Conservation (phyloP, 2,329 filamentous ascomycete species). For the Aspergillus bombycis region DNA sequence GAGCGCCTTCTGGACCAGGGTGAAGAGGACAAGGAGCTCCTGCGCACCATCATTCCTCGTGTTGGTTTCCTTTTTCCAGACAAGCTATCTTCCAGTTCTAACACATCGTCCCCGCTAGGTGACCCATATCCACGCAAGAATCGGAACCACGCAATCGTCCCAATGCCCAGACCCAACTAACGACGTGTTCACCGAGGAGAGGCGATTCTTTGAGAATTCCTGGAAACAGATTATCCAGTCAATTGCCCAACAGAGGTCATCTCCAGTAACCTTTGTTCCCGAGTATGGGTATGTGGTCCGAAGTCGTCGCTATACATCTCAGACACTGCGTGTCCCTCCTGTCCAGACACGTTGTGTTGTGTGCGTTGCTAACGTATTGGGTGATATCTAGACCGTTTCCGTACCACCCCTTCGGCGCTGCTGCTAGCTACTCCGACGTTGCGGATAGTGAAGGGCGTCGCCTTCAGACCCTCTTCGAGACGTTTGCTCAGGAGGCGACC, state of each 20-base stretch:
- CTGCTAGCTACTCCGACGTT: slow-evolving; percentile 19
- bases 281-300: slow-evolving; percentile 16
- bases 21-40: slow-evolving; percentile 22
- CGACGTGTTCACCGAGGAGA: slow-evolving; percentile 31
- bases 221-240: slow-evolving; percentile 22
- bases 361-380: background rate
- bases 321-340: background rate
- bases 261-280: slow-evolving; percentile 15
- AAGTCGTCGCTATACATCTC: background rate
- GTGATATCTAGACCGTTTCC: slow-evolving; percentile 22
- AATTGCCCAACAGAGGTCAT: slow-evolving; percentile 5
- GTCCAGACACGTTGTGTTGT: background rate
- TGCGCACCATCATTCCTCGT: slow-evolving; percentile 32
- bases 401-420: slow-evolving; percentile 25
- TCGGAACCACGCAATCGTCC: slow-evolving; percentile 42
- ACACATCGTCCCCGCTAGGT: slow-evolving; percentile 23
- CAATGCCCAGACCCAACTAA: slow-evolving; percentile 41
- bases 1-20: slow-evolving; percentile 25
- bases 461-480: slow-evolving; percentile 18
- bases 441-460: slow-evolving; percentile 26
- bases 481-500: background rate
- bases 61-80: slow-evolving; percentile 19
- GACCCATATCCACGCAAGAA: slow-evolving; percentile 39
- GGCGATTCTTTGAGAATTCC: slow-evolving; percentile 35
- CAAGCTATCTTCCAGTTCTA: background rate